A percentile compares a stretch with the other conserved stretches of the same genome.
Conservation (phyloP, 2,329 filamentous ascomycete species). For the Cyclaneusma minus region DNA sequence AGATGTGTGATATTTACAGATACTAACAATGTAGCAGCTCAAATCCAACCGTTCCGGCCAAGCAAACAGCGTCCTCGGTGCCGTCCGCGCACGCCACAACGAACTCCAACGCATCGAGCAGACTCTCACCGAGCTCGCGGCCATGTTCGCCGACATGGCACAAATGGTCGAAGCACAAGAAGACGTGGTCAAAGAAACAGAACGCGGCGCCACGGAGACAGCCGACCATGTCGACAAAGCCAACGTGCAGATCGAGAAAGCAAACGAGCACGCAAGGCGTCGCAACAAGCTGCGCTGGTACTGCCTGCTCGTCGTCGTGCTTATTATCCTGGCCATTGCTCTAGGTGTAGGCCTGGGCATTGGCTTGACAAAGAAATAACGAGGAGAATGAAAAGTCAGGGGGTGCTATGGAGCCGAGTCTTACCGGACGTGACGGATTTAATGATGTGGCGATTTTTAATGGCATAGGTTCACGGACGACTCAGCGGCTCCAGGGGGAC, state of each 20-base stretch:
- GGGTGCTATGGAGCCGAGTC: too few relatives aligned
- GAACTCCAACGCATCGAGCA: slow-evolving; percentile 70
- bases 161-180: slow-evolving; percentile 62
- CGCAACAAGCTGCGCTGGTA: slow-evolving; percentile 71
- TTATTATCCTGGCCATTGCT: slow-evolving; percentile 40
- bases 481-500: too few relatives aligned
- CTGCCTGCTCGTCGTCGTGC: slow-evolving; percentile 45
- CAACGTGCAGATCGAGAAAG: slow-evolving; percentile 53
- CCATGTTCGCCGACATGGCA: slow-evolving; percentile 61
- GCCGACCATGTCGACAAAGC: slow-evolving; percentile 51
- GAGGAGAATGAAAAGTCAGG: too few relatives aligned
- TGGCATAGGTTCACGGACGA: too few relatives aligned
- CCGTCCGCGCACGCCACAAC: slow-evolving; percentile 68
- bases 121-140: slow-evolving; percentile 53
- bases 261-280: slow-evolving; percentile 49
- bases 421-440: too few relatives aligned
- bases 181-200: slow-evolving; percentile 40
- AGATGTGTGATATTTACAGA: slow-evolving; percentile 3
- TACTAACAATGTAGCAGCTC: slow-evolving; percentile 34
- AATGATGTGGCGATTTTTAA: too few relatives aligned
- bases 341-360: slow-evolving; percentile 29
- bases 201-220: slow-evolving; percentile 50
- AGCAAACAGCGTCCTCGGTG: slow-evolving; percentile 57
- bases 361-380: too few relatives aligned
- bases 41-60: slow-evolving; percentile 60